These are phyloP conservation scores for Sarcodon aspratus DNA, from an alignment of 768 basidiomycete species.

Conservation along the genomic window DNA sequence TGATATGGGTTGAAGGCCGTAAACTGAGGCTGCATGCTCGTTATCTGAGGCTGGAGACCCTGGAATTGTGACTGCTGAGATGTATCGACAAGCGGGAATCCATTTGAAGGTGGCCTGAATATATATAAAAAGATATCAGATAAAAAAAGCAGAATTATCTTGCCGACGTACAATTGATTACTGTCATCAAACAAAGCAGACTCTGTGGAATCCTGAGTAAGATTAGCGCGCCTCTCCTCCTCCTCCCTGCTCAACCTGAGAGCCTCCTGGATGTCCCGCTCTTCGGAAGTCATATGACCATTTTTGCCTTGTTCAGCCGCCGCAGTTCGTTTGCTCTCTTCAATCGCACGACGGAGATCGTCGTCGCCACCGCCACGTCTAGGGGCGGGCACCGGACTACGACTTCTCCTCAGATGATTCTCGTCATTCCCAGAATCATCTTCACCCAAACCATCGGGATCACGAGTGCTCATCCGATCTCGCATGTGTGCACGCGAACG, in stretches of 20 bases:
- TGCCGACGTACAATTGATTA: slow-evolving; percentile 53
- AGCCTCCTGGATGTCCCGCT: slow-evolving; percentile 77
- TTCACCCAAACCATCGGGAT: slow-evolving; percentile 20
- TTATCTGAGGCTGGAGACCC: slow-evolving; percentile 68
- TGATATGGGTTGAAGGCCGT: slow-evolving; percentile 92
- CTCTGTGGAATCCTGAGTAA: slow-evolving; percentile 65
- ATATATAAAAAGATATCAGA: neutral
- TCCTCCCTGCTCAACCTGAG: slow-evolving; percentile 85
- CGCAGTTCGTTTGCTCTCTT: slow-evolving; percentile 71
- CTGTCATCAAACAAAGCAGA: slow-evolving; percentile 79
- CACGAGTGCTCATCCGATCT: slow-evolving; percentile 58
- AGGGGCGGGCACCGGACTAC: slow-evolving; percentile 5
- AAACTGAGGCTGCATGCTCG: slow-evolving; percentile 70
- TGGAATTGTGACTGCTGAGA: slow-evolving; percentile 32
- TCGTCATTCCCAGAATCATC: slow-evolving; percentile 26
- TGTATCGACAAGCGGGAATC: slow-evolving; percentile 52
- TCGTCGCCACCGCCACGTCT: slow-evolving; percentile 40
- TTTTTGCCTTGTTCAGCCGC: slow-evolving; percentile 53
- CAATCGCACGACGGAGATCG: slow-evolving; percentile 77
- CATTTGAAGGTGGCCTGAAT: slow-evolving; percentile 21
- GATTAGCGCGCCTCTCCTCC: slow-evolving; percentile 62
- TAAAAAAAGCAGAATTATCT: neutral
- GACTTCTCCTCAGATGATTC: slow-evolving; percentile 27
- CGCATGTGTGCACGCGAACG: slow-evolving; percentile 82
- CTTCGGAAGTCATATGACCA: slow-evolving; percentile 41